Conservation (phyloP, 2,329 filamentous ascomycete species). For the Coniella lustricola region DNA sequence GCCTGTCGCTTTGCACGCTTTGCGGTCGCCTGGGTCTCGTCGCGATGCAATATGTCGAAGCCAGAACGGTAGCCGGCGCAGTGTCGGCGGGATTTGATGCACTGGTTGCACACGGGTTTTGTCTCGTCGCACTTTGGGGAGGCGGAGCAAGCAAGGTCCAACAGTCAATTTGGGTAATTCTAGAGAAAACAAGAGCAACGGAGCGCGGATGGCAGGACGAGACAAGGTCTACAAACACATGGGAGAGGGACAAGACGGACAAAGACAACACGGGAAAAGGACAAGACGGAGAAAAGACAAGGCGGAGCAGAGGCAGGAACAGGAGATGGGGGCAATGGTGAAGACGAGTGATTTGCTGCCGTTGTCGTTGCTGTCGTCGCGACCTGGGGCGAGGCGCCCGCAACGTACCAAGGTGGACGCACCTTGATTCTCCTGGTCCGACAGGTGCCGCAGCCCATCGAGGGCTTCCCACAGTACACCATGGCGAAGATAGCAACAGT, state of each 20-base stretch:
- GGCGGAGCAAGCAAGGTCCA: neutral
- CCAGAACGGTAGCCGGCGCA: slow-evolving; percentile 65
- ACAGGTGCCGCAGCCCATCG: slow-evolving; percentile 66
- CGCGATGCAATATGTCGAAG: slow-evolving; percentile 64
- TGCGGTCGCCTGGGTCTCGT: slow-evolving; percentile 63
- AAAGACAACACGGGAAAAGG: neutral
- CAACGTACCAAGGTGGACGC: slow-evolving; percentile 21
- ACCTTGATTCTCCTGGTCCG: slow-evolving; percentile 68
- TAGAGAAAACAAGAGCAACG: neutral
- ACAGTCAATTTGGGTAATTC: neutral
- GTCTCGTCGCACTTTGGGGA: slow-evolving; percentile 58
- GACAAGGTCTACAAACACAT: too few relatives aligned
- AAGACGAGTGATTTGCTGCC: too few relatives aligned
- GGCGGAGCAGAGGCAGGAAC: too few relatives aligned
- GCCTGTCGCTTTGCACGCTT: slow-evolving; percentile 52
- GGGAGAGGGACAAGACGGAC: too few relatives aligned
- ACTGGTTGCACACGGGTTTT: slow-evolving; percentile 59
- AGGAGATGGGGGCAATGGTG: too few relatives aligned
- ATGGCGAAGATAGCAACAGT: slow-evolving; percentile 30
- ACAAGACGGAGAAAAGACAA: neutral
- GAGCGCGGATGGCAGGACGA: neutral
- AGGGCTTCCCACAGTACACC: slow-evolving; percentile 61
- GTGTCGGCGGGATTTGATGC: slow-evolving; percentile 53
- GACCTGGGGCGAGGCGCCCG: too few relatives aligned
- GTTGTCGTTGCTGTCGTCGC: neutral